Percentiles rank a stretch among this genome's conserved stretches.
phyloP scores from a whole-genome alignment of 176 grass and related monocot species.

The Triticum turgidum region DNA sequence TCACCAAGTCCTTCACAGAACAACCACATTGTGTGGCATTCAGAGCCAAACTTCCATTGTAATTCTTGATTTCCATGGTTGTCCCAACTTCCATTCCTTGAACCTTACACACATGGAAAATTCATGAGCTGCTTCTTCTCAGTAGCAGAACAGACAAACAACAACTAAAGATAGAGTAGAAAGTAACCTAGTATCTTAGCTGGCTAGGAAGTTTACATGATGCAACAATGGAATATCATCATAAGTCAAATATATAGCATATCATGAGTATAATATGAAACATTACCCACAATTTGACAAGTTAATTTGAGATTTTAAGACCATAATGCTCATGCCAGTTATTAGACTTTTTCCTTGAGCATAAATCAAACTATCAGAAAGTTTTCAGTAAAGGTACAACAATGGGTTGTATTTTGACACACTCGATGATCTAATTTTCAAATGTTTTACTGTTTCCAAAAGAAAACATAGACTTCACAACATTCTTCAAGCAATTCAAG shows the following conservation, averaged over 20 bases:
- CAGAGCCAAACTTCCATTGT: conserved; percentile 71
- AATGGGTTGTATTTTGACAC: neutral
- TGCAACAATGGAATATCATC: neutral
- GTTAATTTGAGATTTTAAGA: neutral
- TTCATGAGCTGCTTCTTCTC: conserved; percentile 34
- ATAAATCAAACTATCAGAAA: neutral
- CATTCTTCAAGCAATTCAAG: neutral
- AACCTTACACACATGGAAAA: conserved; percentile 64
- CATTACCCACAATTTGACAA: neutral
- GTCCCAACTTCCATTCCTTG: conserved; percentile 94
- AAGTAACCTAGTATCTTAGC: neutral
- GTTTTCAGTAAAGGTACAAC: neutral
- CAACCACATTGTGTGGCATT: conserved; percentile 66
- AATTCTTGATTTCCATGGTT: conserved; percentile 74
- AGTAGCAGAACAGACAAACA: conserved; percentile 21
- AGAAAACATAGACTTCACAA: neutral
- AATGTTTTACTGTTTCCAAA: neutral
- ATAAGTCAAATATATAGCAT: neutral
- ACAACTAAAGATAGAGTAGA: neutral
- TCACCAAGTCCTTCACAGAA: conserved; percentile 67
- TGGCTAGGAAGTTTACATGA: neutral
- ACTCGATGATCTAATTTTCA: neutral
- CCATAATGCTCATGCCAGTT: conserved; percentile 1
- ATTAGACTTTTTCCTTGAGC: neutral
- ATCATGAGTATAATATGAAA: neutral